A percentile compares a stretch with the other conserved stretches of the same genome.
These are phyloP conservation scores for Glaciozyma martinii DNA, from an alignment of 768 basidiomycete species.

Conservation along the genomic window DNA sequence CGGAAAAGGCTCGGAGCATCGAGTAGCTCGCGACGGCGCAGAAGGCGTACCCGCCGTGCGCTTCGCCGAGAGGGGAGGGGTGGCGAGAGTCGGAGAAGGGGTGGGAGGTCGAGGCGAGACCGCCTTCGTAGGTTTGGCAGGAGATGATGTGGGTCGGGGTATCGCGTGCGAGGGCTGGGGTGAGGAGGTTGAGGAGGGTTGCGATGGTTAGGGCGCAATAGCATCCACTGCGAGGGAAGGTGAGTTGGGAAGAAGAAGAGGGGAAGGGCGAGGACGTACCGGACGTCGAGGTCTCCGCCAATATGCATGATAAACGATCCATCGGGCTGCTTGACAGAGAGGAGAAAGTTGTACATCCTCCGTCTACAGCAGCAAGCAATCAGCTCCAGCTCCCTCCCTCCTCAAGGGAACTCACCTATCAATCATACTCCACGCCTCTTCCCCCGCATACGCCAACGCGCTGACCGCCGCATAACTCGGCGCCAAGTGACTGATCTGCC, in stretches of 20 bases:
- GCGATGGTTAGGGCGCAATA: slow-evolving; percentile 85
- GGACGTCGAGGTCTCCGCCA: slow-evolving; percentile 85
- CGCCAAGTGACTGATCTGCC: slow-evolving; percentile 76
- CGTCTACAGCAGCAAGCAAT: not conserved
- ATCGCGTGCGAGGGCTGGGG: slow-evolving; percentile 71
- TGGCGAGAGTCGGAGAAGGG: slow-evolving; percentile 50
- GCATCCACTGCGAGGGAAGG: slow-evolving; percentile 55
- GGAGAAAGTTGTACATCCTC: slow-evolving; percentile 76
- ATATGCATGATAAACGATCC: slow-evolving; percentile 85
- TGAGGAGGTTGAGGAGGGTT: slow-evolving; percentile 71
- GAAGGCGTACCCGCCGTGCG: slow-evolving; percentile 95
- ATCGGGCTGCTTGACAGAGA: slow-evolving; percentile 83
- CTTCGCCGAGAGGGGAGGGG: slow-evolving; percentile 76
- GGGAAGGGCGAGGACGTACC: slow-evolving; percentile 47
- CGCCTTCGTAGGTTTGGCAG: slow-evolving; percentile 97
- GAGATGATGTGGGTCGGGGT: slow-evolving; percentile 69
- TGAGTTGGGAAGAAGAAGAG: not conserved
- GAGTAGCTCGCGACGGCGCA: slow-evolving; percentile 81
- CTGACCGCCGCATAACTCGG: slow-evolving; percentile 84
- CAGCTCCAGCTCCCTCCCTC: not conserved
- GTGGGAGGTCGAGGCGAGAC: slow-evolving; percentile 72
- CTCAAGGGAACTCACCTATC: slow-evolving; percentile 51
- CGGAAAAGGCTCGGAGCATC: slow-evolving; percentile 54
- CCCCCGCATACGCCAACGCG: slow-evolving; percentile 69
- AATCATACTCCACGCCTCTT: slow-evolving; percentile 74